Evolutionary conservation across 1,284 basidiomycete genomes (phyloP), one percentile per base, ranked within the genome.

Genomic region (Meripilus lineatus): DNA sequence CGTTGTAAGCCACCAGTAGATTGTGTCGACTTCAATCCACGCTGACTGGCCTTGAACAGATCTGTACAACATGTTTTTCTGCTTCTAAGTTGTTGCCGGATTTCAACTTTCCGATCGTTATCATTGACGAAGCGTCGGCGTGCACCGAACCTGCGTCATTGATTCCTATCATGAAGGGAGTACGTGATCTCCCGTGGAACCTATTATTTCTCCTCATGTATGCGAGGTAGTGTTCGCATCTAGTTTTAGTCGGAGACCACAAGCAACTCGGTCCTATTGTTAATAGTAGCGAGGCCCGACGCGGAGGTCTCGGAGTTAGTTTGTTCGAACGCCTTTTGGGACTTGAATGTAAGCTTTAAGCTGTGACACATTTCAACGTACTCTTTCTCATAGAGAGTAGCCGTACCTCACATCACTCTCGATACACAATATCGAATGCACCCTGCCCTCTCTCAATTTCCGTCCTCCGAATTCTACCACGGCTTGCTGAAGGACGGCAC

Each of bases 341-440:
- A n/a, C n/a, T n/a, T n/a, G n/a, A n/a, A n/a, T n/a, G n/a, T n/a
- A n/a, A n/a, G n/a, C n/a, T n/a, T n/a, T n/a, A n/a, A n/a, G n/a
- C n/a, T n/a, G n/a, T n/a, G n/a, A n/a, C n/a, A n/a, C n/a, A n/a
- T n/a, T n/a, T n/a, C n/a, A n/a, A n/a, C n/a, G 56, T 44, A 56
- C 38, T 37, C 33, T 53, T 49, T 40, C 33, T 17, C 15, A 13
- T 47, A n/a, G n/a, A n/a, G n/a, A n/a, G n/a, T n/a, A 86, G 84
- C 69, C 38, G 77, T 90, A 11, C 89, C 91, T 3, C 84, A 84
- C 3, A 78, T 90, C 52, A 93, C 95, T 86, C 79, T 97, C 48
- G 84, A 95, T 58, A 78, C 81, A 18, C 93, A 97, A 64, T 95
- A 96, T 59, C 84, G 93, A 33, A 96, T 97, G 94, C 92, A 95